These are phyloP conservation scores for Saccharomycopsis crataegensis DNA, from an alignment of 1,139 yeast genomes.

Conservation along the genomic window DNA sequence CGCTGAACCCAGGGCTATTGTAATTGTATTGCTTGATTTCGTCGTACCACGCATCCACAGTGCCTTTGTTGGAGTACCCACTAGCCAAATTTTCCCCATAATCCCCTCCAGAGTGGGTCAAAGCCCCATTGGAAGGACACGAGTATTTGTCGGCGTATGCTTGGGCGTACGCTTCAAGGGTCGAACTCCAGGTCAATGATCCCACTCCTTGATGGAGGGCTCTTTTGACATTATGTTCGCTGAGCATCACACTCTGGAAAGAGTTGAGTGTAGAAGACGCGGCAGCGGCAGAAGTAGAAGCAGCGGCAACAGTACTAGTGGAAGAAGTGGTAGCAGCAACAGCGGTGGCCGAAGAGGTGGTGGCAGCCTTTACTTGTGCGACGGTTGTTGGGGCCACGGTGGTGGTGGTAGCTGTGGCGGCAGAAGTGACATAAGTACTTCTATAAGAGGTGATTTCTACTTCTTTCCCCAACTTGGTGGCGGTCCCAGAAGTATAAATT, in stretches of 20 bases:
- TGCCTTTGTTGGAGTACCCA: slow-evolving; percentile 49
- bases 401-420: background rate
- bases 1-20: slow-evolving; percentile 37
- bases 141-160: slow-evolving; percentile 59
- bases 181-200: slow-evolving; percentile 55
- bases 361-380: background rate
- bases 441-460: slow-evolving; percentile 6
- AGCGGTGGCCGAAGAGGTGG: background rate
- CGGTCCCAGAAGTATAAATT: slow-evolving; percentile 3
- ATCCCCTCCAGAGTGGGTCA: slow-evolving; percentile 69
- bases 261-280: slow-evolving; percentile 17
- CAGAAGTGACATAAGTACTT: slow-evolving; percentile 5
- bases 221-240: slow-evolving; percentile 36
- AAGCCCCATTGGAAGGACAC: slow-evolving; percentile 48
- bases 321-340: slow-evolving; percentile 1
- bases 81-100: slow-evolving; percentile 86
- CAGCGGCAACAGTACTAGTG: background rate
- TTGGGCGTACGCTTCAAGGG: slow-evolving; percentile 61
- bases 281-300: slow-evolving; percentile 2
- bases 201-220: slow-evolving; percentile 51
- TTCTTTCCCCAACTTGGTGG: slow-evolving; percentile 7
- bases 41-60: slow-evolving; percentile 62
- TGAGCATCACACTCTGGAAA: slow-evolving; percentile 20
- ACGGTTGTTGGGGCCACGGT: background rate
- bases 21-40: slow-evolving; percentile 49